Evolutionary conservation across 2,329 filamentous ascomycete species (phyloP).

Genomic region (Xylariaceae sp.): DNA sequence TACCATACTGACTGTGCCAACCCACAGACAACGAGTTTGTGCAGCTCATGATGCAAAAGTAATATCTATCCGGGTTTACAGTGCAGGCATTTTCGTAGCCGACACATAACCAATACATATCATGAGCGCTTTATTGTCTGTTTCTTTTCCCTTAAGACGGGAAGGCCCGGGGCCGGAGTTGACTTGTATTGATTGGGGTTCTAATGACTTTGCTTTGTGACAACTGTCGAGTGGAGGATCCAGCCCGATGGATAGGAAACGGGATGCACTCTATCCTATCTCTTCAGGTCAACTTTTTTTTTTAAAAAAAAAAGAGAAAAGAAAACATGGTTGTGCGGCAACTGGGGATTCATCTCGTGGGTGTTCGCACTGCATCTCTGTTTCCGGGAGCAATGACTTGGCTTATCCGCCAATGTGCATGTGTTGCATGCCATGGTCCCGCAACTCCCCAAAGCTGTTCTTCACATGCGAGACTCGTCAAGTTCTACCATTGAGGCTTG

Average conservation of each 20-base stretch:
- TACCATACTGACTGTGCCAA: conserved; percentile 25
- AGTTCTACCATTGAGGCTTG: background rate
- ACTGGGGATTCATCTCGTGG: conserved; percentile 6
- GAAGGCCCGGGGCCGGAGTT: conserved; percentile 12
- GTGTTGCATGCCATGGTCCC: background rate
- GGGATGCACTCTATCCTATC: background rate
- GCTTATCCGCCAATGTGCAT: background rate
- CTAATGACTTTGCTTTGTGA: conserved; percentile 10
- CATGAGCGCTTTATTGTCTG: conserved; percentile 25
- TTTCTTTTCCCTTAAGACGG: conserved; percentile 17
- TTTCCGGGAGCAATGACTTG: background rate
- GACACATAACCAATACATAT: conserved; percentile 29
- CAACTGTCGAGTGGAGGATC: background rate
- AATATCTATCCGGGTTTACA: conserved; percentile 38
- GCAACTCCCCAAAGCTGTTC: background rate
- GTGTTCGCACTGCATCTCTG: background rate
- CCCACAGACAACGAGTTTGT: conserved; percentile 84
- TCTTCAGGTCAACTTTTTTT: conserved; percentile 4
- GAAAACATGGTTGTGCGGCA: conserved; percentile 4
- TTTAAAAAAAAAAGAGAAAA: background rate
- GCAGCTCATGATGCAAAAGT: conserved; percentile 95
- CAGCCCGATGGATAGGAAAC: background rate
- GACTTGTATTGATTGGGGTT: conserved; percentile 8
- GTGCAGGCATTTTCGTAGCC: conserved; percentile 22
- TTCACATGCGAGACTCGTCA: background rate